These are phyloP conservation scores for Punica granatum DNA, from an alignment of 345 rosid genomes.

Conservation along the genomic window DNA sequence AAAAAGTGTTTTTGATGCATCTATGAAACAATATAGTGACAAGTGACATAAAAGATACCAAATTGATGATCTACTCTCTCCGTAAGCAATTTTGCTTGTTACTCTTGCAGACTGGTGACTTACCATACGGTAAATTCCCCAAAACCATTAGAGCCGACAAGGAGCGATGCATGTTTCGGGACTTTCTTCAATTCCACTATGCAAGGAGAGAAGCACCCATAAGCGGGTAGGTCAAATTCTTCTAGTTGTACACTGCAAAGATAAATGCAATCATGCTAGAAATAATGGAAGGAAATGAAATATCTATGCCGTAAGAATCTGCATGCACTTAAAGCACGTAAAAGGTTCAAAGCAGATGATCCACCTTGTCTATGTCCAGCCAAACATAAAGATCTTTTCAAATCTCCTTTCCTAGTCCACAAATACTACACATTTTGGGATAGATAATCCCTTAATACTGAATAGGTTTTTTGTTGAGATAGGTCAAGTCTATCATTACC, in stretches of 20 bases:
- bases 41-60: neutral
- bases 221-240: conserved; percentile 39
- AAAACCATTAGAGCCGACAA: conserved; percentile 66
- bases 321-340: neutral
- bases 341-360: neutral
- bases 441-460: neutral
- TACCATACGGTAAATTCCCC: conserved; percentile 87
- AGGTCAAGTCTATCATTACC: neutral
- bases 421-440: neutral
- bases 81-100: too few relatives aligned
- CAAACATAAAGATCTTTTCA: neutral
- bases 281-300: neutral
- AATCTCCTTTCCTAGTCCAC: neutral
- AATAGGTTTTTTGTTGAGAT: neutral
- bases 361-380: neutral
- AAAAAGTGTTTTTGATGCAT: neutral
- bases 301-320: neutral
- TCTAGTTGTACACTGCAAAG: conserved; percentile 49
- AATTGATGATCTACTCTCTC: neutral
- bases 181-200: conserved; percentile 68
- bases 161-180: conserved; percentile 46
- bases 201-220: conserved; percentile 38
- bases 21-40: neutral
- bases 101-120: conserved; percentile 4
- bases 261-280: conserved; percentile 9